Conservation (phyloP, 1,139 yeast genomes). For the Diutina rugosa region DNA sequence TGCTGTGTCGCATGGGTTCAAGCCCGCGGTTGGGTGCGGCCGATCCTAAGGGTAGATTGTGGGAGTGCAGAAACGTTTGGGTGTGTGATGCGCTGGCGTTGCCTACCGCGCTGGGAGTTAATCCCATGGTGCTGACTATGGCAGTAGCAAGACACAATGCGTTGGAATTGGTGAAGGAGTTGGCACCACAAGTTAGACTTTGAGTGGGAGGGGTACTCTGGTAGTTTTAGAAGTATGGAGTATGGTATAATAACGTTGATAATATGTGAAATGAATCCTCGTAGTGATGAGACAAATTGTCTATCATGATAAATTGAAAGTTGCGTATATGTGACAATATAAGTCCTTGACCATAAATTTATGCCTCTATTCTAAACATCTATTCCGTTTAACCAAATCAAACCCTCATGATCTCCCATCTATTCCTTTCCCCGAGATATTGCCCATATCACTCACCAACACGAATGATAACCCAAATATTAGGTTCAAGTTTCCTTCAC, state of each 20-base stretch:
- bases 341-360: too few relatives aligned
- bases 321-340: too few relatives aligned
- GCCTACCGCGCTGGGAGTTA: slow-evolving; percentile 1
- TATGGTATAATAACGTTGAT: too few relatives aligned
- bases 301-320: too few relatives aligned
- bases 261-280: too few relatives aligned
- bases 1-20: background rate
- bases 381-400: too few relatives aligned
- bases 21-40: background rate
- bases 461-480: background rate
- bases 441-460: too few relatives aligned
- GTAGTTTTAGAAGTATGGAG: too few relatives aligned
- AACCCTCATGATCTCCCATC: too few relatives aligned
- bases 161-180: background rate
- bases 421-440: too few relatives aligned
- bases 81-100: slow-evolving; percentile 1
- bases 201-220: background rate
- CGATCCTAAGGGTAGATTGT: background rate
- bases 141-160: background rate
- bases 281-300: too few relatives aligned
- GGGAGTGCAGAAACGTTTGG: background rate
- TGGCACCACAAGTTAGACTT: background rate
- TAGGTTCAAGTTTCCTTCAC: slow-evolving; percentile 8
- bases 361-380: too few relatives aligned
- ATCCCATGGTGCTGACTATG: background rate